Evolutionary conservation across 2,329 filamentous ascomycete genomes (phyloP).

Genomic region (Teratosphaeria pseudoeucalypti): DNA sequence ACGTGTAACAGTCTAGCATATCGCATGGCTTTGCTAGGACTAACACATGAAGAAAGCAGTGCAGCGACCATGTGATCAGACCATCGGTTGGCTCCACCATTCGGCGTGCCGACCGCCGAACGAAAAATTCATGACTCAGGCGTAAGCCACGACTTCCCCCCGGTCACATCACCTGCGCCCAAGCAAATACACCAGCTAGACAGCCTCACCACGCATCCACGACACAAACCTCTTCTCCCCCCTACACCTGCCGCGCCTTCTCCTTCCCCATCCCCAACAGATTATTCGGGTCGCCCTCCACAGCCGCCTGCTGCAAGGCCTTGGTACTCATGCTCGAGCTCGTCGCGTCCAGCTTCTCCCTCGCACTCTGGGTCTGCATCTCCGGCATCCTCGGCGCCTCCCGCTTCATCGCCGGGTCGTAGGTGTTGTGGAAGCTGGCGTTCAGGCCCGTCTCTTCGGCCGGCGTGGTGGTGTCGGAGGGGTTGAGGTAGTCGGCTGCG

Average conservation of each 20-base stretch:
- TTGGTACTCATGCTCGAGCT: background rate
- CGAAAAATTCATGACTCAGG: no score
- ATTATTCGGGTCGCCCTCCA: background rate
- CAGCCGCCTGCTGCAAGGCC: background rate
- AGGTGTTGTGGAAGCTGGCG: background rate
- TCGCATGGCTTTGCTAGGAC: no score
- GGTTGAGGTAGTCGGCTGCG: background rate
- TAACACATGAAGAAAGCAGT: no score
- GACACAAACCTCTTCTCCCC: no score
- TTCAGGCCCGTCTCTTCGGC: background rate
- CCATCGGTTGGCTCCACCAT: no score
- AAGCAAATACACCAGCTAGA: no score
- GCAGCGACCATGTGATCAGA: no score
- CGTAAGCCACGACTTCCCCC: no score
- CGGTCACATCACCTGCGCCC: no score
- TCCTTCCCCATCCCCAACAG: background rate
- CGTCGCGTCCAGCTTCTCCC: background rate
- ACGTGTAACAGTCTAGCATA: background rate
- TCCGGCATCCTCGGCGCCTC: background rate
- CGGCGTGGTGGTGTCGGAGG: background rate
- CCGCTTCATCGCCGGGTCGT: background rate
- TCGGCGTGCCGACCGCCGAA: no score
- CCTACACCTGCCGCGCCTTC: background rate
- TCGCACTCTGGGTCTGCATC: background rate
- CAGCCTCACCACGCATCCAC: no score